Evolutionary conservation across 116 monocot genomes (phyloP).

Genomic region (Dioscorea cayenensis): DNA sequence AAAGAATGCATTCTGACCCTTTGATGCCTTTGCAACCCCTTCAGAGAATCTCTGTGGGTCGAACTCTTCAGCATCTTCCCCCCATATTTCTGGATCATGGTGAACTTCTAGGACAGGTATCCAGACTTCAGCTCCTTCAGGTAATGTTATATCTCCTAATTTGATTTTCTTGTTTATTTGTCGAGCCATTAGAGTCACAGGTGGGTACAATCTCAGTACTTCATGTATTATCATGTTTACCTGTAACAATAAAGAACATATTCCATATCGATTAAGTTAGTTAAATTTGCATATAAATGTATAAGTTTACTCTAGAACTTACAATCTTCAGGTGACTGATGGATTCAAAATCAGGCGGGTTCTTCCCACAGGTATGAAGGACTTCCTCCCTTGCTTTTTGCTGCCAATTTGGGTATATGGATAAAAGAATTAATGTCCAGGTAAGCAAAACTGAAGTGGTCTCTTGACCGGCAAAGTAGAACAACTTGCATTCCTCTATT

Average conservation of each 20-base stretch:
- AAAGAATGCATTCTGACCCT: too few species aligned
- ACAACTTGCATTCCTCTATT: slow-evolving; percentile 59
- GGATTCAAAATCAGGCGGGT: slow-evolving; percentile 16
- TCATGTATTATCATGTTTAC: slow-evolving; percentile 9
- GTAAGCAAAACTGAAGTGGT: slow-evolving; percentile 35
- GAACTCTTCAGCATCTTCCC: too few species aligned
- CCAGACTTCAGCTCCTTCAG: too few species aligned
- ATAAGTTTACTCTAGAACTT: not conserved
- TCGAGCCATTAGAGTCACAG: not conserved
- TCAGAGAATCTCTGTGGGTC: too few species aligned
- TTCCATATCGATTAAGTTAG: not conserved
- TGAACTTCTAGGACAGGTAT: too few species aligned
- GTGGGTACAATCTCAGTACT: slow-evolving; percentile 7
- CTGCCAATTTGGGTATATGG: slow-evolving; percentile 33
- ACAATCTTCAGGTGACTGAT: slow-evolving; percentile 25
- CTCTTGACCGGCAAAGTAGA: slow-evolving; percentile 59
- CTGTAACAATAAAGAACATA: not conserved
- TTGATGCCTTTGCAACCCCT: too few species aligned
- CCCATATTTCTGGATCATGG: too few species aligned
- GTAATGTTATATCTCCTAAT: too few species aligned
- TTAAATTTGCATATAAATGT: not conserved
- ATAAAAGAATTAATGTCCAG: slow-evolving; percentile 37
- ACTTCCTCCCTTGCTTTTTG: slow-evolving; percentile 38
- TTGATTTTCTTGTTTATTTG: slow-evolving; percentile 7
- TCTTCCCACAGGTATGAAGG: slow-evolving; percentile 13